Evolutionary conservation across 1,284 basidiomycete species (phyloP).

Genomic region (Malassezia japonica): DNA sequence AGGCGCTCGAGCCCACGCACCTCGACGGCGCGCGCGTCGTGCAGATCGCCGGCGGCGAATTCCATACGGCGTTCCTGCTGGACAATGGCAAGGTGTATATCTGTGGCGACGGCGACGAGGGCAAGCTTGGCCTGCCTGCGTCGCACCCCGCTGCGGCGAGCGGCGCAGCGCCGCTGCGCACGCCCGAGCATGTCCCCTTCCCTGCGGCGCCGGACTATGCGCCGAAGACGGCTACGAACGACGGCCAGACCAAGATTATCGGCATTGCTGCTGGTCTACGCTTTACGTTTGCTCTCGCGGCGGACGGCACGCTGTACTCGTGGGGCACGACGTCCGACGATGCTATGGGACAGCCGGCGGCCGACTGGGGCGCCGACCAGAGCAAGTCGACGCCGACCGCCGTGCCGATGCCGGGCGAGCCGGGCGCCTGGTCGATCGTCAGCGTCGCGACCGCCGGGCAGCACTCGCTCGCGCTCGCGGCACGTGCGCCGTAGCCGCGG

Average conservation of each 20-base stretch:
- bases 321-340: slow-evolving; percentile 68
- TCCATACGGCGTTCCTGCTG: slow-evolving; percentile 79
- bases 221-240: slow-evolving; percentile 27
- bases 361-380: slow-evolving; percentile 44
- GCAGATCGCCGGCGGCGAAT: slow-evolving; percentile 66
- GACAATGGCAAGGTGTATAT: slow-evolving; percentile 65
- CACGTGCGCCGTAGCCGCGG: slow-evolving; percentile 14
- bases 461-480: slow-evolving; percentile 50
- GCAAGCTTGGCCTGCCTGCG: slow-evolving; percentile 32
- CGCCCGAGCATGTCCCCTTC: slow-evolving; percentile 38
- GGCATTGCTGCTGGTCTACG: slow-evolving; percentile 67
- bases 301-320: slow-evolving; percentile 66
- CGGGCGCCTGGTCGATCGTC: slow-evolving; percentile 50
- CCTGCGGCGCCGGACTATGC: slow-evolving; percentile 49
- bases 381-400: slow-evolving; percentile 59
- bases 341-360: slow-evolving; percentile 51
- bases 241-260: slow-evolving; percentile 58
- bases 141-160: slow-evolving; percentile 20
- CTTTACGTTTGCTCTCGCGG: slow-evolving; percentile 71
- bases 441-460: slow-evolving; percentile 51
- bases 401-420: slow-evolving; percentile 53
- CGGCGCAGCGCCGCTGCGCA: slow-evolving; percentile 21
- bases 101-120: slow-evolving; percentile 39
- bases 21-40: slow-evolving; percentile 52
- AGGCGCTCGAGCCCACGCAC: slow-evolving; percentile 58